These are phyloP conservation scores for Chrysochromulina parva DNA, from an alignment of 78 protist species.

Conservation along the genomic window DNA sequence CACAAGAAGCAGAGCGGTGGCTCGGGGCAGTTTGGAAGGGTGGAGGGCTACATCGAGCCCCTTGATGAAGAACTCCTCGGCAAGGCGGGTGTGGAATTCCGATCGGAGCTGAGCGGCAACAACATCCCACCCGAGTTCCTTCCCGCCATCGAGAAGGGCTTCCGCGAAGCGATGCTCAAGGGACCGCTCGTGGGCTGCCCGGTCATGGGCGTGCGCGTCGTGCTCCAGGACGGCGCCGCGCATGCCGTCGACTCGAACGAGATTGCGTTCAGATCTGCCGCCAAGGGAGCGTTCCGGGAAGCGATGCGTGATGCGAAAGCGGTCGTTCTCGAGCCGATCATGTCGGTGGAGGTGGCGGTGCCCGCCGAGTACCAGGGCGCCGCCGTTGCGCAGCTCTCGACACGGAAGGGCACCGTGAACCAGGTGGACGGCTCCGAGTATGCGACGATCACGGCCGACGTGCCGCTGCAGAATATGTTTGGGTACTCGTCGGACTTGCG, in stretches of 20 bases:
- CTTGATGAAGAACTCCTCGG: conserved; percentile 44
- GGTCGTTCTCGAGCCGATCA: conserved; percentile 87
- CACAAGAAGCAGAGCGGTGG: conserved; percentile 97
- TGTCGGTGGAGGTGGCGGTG: conserved; percentile 81
- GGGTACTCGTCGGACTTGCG: conserved; percentile 93
- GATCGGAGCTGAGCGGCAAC: conserved; percentile 72
- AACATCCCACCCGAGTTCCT: conserved; percentile 83
- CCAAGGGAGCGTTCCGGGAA: conserved; percentile 43
- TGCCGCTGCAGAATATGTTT: conserved; percentile 89
- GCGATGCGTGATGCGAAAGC: conserved; percentile 66
- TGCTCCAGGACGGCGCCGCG: conserved; percentile 69
- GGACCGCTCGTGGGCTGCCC: conserved; percentile 83
- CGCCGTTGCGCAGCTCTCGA: neutral
- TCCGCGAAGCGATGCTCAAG: conserved; percentile 22
- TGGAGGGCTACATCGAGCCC: conserved; percentile 72
- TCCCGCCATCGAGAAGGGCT: conserved; percentile 74
- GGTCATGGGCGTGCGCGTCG: conserved; percentile 77
- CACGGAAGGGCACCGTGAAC: conserved; percentile 70
- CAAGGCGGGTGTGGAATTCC: conserved; percentile 57
- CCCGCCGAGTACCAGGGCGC: conserved; percentile 86
- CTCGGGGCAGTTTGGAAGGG: conserved; percentile 87
- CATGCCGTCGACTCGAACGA: conserved; percentile 93
- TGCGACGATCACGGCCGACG: conserved; percentile 70
- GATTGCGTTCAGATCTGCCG: conserved; percentile 86
- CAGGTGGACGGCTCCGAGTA: conserved; percentile 55